Evolutionary conservation across 2,329 filamentous ascomycete genomes (phyloP).

Genomic region (Colletotrichum viniferum): DNA sequence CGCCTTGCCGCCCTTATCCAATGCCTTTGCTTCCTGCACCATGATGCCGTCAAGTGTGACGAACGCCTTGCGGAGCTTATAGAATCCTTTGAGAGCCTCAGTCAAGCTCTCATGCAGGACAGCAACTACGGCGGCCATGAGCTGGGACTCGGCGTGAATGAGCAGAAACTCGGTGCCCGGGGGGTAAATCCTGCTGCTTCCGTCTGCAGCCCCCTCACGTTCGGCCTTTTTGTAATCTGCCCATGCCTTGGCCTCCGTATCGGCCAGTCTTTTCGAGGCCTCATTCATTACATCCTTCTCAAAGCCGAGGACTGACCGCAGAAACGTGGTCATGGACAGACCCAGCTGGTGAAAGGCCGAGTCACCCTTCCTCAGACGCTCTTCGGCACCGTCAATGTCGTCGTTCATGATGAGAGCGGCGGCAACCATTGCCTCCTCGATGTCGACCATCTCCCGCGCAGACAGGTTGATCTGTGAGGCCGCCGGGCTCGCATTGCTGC

Average conservation of each 20-base stretch:
- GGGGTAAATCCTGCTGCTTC: conserved; percentile 65
- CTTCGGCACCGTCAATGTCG: conserved; percentile 85
- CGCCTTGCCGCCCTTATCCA: conserved; percentile 28
- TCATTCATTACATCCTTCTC: conserved; percentile 91
- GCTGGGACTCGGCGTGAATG: conserved; percentile 81
- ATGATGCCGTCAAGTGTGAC: conserved; percentile 80
- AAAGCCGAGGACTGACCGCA: conserved; percentile 85
- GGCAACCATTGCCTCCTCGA: conserved; percentile 66
- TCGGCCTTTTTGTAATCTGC: conserved; percentile 78
- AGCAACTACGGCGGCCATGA: conserved; percentile 87
- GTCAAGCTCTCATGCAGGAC: conserved; percentile 93
- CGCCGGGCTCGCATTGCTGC: conserved; percentile 33
- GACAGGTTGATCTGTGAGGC: conserved; percentile 31
- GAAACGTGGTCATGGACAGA: conserved; percentile 80
- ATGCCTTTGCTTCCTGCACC: conserved; percentile 67
- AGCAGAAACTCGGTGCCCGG: conserved; percentile 87
- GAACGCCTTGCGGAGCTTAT: conserved; percentile 89
- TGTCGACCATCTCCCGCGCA: conserved; percentile 55
- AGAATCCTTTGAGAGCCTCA: conserved; percentile 89
- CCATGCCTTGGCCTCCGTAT: conserved; percentile 78
- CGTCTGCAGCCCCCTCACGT: conserved; percentile 25
- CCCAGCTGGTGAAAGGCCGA: conserved; percentile 92
- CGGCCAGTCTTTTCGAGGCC: conserved; percentile 72
- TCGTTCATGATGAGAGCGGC: conserved; percentile 83
- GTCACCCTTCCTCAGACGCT: conserved; percentile 69